Evolutionary conservation across 768 basidiomycete species (phyloP).

Genomic region (Coprinellus micaceus): DNA sequence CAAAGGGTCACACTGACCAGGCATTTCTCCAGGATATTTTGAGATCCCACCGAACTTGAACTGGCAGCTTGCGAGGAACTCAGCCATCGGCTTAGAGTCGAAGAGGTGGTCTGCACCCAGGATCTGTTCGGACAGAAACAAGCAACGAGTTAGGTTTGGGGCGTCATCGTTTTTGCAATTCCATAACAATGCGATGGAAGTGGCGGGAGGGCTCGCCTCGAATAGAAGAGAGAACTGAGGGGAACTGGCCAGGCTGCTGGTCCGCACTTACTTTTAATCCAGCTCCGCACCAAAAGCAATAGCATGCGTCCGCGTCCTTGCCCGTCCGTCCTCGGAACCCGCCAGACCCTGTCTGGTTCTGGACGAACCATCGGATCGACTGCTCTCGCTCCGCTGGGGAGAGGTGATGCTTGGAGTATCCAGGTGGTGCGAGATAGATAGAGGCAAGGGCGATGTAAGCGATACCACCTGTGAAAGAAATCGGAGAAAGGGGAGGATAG

Average conservation of each 20-base stretch:
- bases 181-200: background rate
- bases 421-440: constrained; percentile 48
- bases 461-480: constrained; percentile 64
- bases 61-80: constrained; percentile 74
- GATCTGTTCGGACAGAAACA: constrained; percentile 45
- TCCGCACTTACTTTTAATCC: constrained; percentile 57
- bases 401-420: constrained; percentile 21
- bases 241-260: background rate
- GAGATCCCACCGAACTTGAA: constrained; percentile 87
- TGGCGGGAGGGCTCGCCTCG: background rate
- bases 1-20: constrained; percentile 48
- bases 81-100: constrained; percentile 49
- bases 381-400: constrained; percentile 40
- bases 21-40: constrained; percentile 74
- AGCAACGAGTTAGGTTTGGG: background rate
- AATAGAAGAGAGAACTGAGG: background rate
- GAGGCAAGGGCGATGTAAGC: constrained; percentile 90
- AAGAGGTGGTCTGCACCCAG: constrained; percentile 59
- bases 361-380: constrained; percentile 74
- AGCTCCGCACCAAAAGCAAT: constrained; percentile 94
- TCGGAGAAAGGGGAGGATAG: background rate
- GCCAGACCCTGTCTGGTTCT: constrained; percentile 65
- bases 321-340: constrained; percentile 88
- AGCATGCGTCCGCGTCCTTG: constrained; percentile 89
- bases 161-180: background rate